Base-by-base conservation (phyloP, 768 basidiomycete species). In the Cystofilobasidium ferigula region DNA sequence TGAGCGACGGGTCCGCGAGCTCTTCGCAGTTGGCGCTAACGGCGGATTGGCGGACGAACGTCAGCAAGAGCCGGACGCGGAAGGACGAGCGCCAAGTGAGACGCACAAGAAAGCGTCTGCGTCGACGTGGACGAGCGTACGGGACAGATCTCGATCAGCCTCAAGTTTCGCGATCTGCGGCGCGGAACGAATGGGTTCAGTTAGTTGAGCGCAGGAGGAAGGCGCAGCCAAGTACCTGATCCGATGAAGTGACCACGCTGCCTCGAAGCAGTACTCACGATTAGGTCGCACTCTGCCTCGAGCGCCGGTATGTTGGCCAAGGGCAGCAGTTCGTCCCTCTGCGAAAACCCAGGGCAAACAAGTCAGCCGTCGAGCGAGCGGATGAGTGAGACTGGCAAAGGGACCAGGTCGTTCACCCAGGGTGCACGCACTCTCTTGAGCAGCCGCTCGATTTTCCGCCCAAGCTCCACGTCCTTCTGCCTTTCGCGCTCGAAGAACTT, bases 51-150 rank as follows among this genome's bases (percentile, higher is more conserved):
- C 5, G 35, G 42, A 38, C 14, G 42, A 22, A 30, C 28, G 32
- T 30, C 18, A 7, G 24, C 28, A 28, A 18, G 59, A 26, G 28
- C 6, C 18, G 20, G 20, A 8, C n/a, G 26, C 26, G 20, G 18
- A 18, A 48, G 10, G 65, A 69, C 61, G 47, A 72, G 71, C 0
- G 89, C n/a, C n/a, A n/a, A n/a, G n/a, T n/a, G 88, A 57, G 81
- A 87, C 14, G 88, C 87, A 69, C 42, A 82, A 92, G 77, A 94
- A 95, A 4, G 90, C 89, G 74, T 97, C 94, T 84, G 93, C 91
- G 72, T 99, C 95, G 35, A 95, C 85, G 73, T 98, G 92, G 7
- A 97, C 88, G 67, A 99, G 88, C 24, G 78, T 81, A 74, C 93
- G 88, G 2, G 82, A 81, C 34, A 97, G 77, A 74, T 97, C 91